Evolutionary conservation across 108 stramenopile genomes (phyloP), one percentile per base, ranked within the genome.

Genomic region (Pseudonitzschia pungens): DNA sequence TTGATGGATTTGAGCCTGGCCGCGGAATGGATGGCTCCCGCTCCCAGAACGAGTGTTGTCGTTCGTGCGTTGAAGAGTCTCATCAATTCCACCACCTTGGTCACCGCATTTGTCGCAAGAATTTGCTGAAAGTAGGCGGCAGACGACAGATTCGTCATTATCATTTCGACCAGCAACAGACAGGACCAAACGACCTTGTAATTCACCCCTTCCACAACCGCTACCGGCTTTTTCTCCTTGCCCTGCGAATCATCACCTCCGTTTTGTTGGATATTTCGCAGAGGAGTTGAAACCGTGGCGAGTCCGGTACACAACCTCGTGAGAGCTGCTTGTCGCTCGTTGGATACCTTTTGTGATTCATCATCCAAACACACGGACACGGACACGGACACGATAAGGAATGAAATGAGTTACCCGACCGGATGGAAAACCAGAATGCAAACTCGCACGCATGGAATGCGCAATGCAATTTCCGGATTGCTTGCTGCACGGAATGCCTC

Each of bases 141-240:
- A 63, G 93, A 88, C 10, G 86, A 79, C 20, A 98, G 70, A 77
- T 95, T 87, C 60, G 76, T 83, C 84, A 87, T 89, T 18, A 92
- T 75, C 89, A 96, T 96, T 76, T 97, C 94, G 32, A 97, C 86
- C 68, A 98, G 81, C 33, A 98, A 77, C 10, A 98, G 84, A 41
- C 92, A 93, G n/a, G 93, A 95, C 95, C 96, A 97, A 12, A 97
- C 96, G 21, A 94, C 94, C 67, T 94, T 95, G 82, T 88, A 97
- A 28, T 83, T 73, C 20, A 75, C 68, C 20, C 94, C 96, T 71
- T 95, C 94, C 26, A 97, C 91, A 62, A 87, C 83, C 10, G 87
- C 96, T 43, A 81, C 84, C 36, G 87, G 81, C 59, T 81, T 76
- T 68, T 90, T 91, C 5, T 85, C 83, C 73, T 55, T 77, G 73